Base-by-base conservation (phyloP, 1,284 basidiomycete genomes). In the Papiliotrema fonsecae region DNA sequence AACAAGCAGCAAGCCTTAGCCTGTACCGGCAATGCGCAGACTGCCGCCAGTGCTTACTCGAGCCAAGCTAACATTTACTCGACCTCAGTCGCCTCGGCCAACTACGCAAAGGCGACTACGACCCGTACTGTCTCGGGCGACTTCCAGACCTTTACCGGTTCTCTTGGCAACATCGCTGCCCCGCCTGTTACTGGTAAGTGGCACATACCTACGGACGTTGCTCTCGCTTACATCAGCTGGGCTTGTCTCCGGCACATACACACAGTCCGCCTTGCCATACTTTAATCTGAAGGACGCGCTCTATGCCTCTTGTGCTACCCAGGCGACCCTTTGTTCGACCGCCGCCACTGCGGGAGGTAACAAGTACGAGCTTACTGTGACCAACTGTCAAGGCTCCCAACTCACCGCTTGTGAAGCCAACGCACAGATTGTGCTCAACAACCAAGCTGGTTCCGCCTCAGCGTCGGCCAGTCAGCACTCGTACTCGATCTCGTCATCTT, bases 21-120 rank as follows among this genome's bases (percentile, higher is more conserved):
- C 6, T 45, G 43, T 36, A 19, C n/a, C 6, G 24, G 24, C 43
- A n/a, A 18, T 10, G 32, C 43, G 16, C 16, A 35, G 13, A 19
- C 30, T 11, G 19, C 24, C n/a, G 19, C 32, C 31, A 31, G 21
- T 22, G 10, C 42, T 14, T 43, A 43, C 28, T 16, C 42, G 9
- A 16, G 16, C 24, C 18, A 13, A 16, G 42, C 42, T n/a, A 14
- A 7, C 21, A 14, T 28, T 7, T 43, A 43, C 42, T 30, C 26
- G n/a, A 16, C 42, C 26, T 43, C 42, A 7, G 21, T 34, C 30
- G 43, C 43, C 7, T 45, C 43, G 11, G 43, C 43, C 43, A 36
- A 34, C 32, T 45, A 35, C 24, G 43, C 43, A 7, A 26, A 7
- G 10, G 43, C 43, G 9, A 45, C 43, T n/a, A 9, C 10, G 11